Conservation (phyloP, 1,139 yeast genomes). For the Geotrichum cucujoidarum region DNA sequence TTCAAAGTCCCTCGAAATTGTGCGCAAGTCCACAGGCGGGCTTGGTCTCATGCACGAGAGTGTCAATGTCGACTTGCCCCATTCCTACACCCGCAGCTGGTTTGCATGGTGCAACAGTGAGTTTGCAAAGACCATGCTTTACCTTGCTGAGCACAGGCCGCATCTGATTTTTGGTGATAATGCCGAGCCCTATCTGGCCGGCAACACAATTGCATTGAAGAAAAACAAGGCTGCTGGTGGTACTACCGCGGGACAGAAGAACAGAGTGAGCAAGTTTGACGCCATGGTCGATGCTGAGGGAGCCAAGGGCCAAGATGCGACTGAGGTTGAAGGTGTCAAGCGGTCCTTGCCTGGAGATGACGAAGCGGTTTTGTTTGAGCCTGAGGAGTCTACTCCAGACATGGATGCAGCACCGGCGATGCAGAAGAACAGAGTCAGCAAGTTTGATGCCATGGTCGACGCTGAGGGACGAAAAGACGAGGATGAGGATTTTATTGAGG, state of each 20-base stretch:
- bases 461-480: too few relatives aligned
- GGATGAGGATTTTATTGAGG: too few relatives aligned
- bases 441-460: too few relatives aligned
- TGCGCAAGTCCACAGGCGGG: conserved; percentile 61
- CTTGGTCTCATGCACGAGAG: conserved; percentile 85
- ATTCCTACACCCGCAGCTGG: conserved; percentile 64
- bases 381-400: too few relatives aligned
- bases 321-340: too few relatives aligned
- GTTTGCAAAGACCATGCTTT: conserved; percentile 76
- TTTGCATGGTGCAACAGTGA: conserved; percentile 94
- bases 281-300: too few relatives aligned
- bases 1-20: conserved; percentile 42
- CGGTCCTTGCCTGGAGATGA: too few relatives aligned
- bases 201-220: background rate
- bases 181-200: conserved; percentile 10
- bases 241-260: too few relatives aligned
- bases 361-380: too few relatives aligned
- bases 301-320: background rate
- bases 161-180: conserved; percentile 54
- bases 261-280: too few relatives aligned
- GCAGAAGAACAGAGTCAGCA: too few relatives aligned
- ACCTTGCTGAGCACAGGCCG: conserved; percentile 70
- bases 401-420: too few relatives aligned
- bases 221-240: background rate
- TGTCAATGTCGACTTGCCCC: conserved; percentile 55